These are phyloP conservation scores for Urostyla sp. DNA, from an alignment of 73 alveolate species.

Conservation along the genomic window DNA sequence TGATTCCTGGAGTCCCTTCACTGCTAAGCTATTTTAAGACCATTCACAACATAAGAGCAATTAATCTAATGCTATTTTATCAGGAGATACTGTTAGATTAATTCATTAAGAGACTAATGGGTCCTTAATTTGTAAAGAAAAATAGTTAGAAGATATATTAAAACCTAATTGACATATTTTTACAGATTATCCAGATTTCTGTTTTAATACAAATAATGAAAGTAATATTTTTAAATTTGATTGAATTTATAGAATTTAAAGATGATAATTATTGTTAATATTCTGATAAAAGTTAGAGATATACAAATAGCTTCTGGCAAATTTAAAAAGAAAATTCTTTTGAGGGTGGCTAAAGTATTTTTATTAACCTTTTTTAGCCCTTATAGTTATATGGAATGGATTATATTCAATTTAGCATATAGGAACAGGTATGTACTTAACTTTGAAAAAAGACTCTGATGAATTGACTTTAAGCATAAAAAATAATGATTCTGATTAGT, in stretches of 20 bases:
- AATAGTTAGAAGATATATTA: no score
- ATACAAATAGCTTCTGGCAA: constrained; percentile 66
- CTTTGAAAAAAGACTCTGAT: constrained; percentile 35
- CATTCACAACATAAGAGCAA: neutral
- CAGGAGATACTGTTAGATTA: constrained; percentile 54
- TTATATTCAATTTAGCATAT: constrained; percentile 45
- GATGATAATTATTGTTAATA: no score
- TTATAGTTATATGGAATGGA: no score
- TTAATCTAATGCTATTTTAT: neutral
- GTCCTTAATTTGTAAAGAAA: constrained; percentile 34
- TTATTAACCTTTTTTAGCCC: no score
- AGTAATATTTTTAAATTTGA: no score
- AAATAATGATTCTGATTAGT: constrained; percentile 38
- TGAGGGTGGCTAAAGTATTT: constrained; percentile 57
- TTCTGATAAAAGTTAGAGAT: no score
- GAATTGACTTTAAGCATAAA: constrained; percentile 38
- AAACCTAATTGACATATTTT: no score
- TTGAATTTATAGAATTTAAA: no score
- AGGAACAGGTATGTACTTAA: constrained; percentile 55
- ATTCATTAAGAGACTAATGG: constrained; percentile 59
- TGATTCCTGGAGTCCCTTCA: constrained; percentile 38
- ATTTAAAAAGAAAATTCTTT: constrained; percentile 50
- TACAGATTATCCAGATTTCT: no score
- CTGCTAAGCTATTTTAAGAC: constrained; percentile 47
- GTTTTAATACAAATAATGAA: no score